Percentiles rank a stretch among this genome's conserved stretches.
Evolutionary conservation across 768 basidiomycete species (phyloP).

Genomic region (Trametes gibbosa): DNA sequence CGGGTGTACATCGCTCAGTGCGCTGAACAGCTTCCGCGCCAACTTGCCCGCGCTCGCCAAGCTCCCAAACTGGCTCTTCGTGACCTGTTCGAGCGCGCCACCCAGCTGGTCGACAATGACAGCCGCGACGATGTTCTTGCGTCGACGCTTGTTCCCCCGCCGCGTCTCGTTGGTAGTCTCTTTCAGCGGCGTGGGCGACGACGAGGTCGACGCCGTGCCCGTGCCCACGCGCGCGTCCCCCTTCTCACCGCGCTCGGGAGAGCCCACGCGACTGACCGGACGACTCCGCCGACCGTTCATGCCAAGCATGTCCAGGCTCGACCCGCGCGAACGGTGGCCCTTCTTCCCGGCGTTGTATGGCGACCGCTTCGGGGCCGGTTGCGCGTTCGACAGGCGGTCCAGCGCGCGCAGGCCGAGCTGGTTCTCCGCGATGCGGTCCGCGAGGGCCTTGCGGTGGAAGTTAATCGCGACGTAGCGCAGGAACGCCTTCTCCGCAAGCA

Average conservation of each 20-base stretch:
- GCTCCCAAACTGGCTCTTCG: conserved; percentile 52
- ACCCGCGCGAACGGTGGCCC: conserved; percentile 38
- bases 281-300: conserved; percentile 6
- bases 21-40: conserved; percentile 65
- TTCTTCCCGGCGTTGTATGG: conserved; percentile 35
- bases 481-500: conserved; percentile 57
- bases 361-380: conserved; percentile 41
- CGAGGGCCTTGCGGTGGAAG: conserved; percentile 74
- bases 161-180: conserved; percentile 15
- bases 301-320: conserved; percentile 19
- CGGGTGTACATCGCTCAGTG: conserved; percentile 58
- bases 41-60: conserved; percentile 63
- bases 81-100: conserved; percentile 67
- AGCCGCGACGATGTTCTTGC: conserved; percentile 52
- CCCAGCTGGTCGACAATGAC: conserved; percentile 72
- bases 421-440: conserved; percentile 72
- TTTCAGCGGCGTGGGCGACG: conserved; percentile 12
- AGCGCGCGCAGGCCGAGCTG: conserved; percentile 65
- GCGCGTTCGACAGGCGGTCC: conserved; percentile 68
- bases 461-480: conserved; percentile 77
- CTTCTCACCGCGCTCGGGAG: conserved; percentile 2
- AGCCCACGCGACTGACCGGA: not conserved
- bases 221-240: not conserved
- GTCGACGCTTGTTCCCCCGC: conserved; percentile 13
- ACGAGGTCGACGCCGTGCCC: conserved; percentile 22